A percentile compares a stretch with the other conserved stretches of the same genome.
These are phyloP conservation scores for Rosa hybrid DNA, from an alignment of 331 rosid genomes.

Conservation along the genomic window DNA sequence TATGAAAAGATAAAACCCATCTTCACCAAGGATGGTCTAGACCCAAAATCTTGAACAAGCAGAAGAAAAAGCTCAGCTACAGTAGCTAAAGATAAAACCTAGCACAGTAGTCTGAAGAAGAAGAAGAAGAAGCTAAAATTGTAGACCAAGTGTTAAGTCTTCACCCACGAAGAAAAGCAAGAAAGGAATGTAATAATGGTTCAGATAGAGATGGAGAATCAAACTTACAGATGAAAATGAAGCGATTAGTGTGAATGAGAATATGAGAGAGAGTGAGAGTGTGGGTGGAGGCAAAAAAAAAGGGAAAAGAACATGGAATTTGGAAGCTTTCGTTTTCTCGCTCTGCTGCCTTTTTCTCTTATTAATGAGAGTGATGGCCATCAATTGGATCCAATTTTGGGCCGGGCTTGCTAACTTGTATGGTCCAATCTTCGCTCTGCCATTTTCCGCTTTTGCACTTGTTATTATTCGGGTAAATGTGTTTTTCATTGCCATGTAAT, in stretches of 20 bases:
- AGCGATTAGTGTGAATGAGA: neutral
- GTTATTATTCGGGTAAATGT: too few species aligned
- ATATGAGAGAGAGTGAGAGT: neutral
- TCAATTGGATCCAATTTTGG: neutral
- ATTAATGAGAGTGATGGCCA: neutral
- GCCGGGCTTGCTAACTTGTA: neutral
- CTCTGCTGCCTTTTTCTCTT: neutral
- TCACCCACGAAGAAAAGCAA: neutral
- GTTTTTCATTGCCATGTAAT: too few species aligned
- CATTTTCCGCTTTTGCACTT: too few species aligned
- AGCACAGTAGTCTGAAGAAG: conserved; percentile 3
- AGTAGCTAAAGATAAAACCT: neutral
- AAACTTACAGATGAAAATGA: conserved; percentile 32
- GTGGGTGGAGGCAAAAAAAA: neutral
- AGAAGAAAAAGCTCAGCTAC: conserved; percentile 17
- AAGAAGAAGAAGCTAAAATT: neutral
- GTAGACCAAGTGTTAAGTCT: neutral
- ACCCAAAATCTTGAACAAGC: neutral
- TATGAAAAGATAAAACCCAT: conserved; percentile 20
- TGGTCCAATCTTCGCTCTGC: too few species aligned
- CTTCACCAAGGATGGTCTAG: conserved; percentile 13
- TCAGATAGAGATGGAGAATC: neutral
- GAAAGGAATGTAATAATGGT: neutral
- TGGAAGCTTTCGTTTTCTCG: neutral
- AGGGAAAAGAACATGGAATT: neutral